These are phyloP conservation scores for Phialophora chinensis DNA, from an alignment of 2,329 filamentous ascomycete species.

Conservation along the genomic window DNA sequence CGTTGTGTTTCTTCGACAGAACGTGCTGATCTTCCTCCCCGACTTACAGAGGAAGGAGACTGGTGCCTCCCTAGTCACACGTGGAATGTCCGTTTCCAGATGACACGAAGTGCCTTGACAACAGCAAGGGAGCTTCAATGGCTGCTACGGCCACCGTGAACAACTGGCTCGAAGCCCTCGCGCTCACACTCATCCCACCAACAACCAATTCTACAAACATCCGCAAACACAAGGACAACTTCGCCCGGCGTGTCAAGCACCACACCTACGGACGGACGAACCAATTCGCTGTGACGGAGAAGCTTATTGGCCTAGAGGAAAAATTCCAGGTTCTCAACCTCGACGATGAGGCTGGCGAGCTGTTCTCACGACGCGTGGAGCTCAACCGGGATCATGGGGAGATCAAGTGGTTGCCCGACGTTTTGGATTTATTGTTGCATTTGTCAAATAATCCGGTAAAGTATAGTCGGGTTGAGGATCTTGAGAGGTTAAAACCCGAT, in stretches of 20 bases:
- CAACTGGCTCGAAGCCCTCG: slow-evolving; percentile 36
- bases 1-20: neutral
- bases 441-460: slow-evolving; percentile 80
- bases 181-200: slow-evolving; percentile 30
- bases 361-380: slow-evolving; percentile 64
- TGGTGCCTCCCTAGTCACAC: neutral
- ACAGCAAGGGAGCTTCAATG: slow-evolving; percentile 32
- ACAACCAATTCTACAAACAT: slow-evolving; percentile 12
- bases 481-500: slow-evolving; percentile 62
- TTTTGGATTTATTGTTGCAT: slow-evolving; percentile 76
- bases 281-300: slow-evolving; percentile 72
- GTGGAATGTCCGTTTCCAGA: slow-evolving; percentile 7
- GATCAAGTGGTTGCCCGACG: slow-evolving; percentile 71
- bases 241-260: slow-evolving; percentile 44
- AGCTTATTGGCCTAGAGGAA: slow-evolving; percentile 77
- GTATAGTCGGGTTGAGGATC: slow-evolving; percentile 68
- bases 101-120: slow-evolving; percentile 14
- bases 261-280: slow-evolving; percentile 69
- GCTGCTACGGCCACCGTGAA: slow-evolving; percentile 40
- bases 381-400: slow-evolving; percentile 61
- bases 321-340: slow-evolving; percentile 81
- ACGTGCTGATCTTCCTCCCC: no score
- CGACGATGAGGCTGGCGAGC: slow-evolving; percentile 76
- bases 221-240: slow-evolving; percentile 33
- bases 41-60: neutral